Percentiles rank a stretch among this genome's conserved stretches.
phyloP scores from a whole-genome alignment of 148 eudicot genomes.

The Fagopyrum esculentum region DNA sequence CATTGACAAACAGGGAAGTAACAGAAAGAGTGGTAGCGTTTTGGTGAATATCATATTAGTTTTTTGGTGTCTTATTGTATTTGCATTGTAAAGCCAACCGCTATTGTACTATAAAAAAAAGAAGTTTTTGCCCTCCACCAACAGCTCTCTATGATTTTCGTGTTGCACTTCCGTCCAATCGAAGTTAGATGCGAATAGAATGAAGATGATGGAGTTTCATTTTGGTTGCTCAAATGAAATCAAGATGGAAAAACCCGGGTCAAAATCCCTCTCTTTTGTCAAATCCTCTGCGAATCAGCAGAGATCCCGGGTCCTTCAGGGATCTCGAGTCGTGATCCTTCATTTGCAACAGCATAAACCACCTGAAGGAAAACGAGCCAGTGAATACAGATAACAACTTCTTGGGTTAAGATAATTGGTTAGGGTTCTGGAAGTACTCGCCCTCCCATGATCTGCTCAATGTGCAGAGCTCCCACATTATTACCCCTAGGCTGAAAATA shows the following conservation, averaged over 20 bases:
- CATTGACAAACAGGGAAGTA: background rate
- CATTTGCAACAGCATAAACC: slow-evolving; percentile 75
- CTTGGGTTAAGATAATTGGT: background rate
- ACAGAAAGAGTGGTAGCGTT: background rate
- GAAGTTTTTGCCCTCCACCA: background rate
- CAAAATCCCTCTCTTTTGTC: no score
- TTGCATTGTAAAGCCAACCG: background rate
- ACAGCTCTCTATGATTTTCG: background rate
- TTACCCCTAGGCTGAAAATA: slow-evolving; percentile 97
- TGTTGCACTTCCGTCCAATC: no score
- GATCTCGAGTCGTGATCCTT: slow-evolving; percentile 66
- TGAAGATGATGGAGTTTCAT: background rate
- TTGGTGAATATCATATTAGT: background rate
- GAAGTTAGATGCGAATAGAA: no score
- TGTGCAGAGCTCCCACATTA: slow-evolving; percentile 97
- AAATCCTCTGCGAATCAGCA: no score
- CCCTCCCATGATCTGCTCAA: slow-evolving; percentile 88
- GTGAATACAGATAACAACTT: background rate
- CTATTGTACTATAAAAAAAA: background rate
- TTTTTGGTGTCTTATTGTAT: background rate
- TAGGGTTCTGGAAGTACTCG: slow-evolving; percentile 20
- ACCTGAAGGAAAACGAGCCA: slow-evolving; percentile 38
- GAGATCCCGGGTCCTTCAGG: slow-evolving; percentile 65
- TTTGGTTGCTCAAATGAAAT: background rate
- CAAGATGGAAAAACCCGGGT: background rate